These are phyloP conservation scores for Rosa persica DNA, from an alignment of 306 rosid genomes.

Conservation along the genomic window DNA sequence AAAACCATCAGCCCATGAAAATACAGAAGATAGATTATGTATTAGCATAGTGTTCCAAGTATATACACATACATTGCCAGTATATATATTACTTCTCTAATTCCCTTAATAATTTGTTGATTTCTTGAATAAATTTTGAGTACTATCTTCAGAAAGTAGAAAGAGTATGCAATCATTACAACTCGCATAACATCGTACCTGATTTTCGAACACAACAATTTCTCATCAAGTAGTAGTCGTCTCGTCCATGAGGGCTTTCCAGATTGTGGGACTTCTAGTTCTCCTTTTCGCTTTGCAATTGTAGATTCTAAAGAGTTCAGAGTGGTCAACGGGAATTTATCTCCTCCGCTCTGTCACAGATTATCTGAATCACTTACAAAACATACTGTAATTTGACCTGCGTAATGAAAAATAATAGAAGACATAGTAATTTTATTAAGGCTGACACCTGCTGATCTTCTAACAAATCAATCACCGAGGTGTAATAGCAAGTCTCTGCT, in stretches of 20 bases:
- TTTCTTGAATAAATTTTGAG: not conserved
- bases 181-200: slow-evolving; percentile 36
- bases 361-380: slow-evolving; percentile 20
- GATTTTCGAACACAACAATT: slow-evolving; percentile 76
- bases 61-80: not conserved
- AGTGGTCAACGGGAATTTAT: slow-evolving; percentile 62
- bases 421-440: not conserved
- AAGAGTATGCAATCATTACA: not conserved
- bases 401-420: slow-evolving; percentile 6
- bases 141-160: not conserved
- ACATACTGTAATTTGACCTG: not conserved
- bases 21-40: not conserved
- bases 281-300: slow-evolving; percentile 69
- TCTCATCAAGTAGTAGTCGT: slow-evolving; percentile 53
- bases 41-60: not conserved
- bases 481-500: slow-evolving; percentile 81
- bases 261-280: slow-evolving; percentile 36
- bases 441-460: slow-evolving; percentile 55
- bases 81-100: not conserved
- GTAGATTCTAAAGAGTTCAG: slow-evolving; percentile 66
- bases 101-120: not conserved
- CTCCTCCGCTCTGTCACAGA: slow-evolving; percentile 49
- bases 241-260: slow-evolving; percentile 82
- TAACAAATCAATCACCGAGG: slow-evolving; percentile 51
- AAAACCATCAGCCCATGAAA: not conserved